A percentile compares a stretch with the other conserved stretches of the same genome.
These are phyloP conservation scores for Acacia crassicarpa DNA, from an alignment of 306 rosid genomes.

Conservation along the genomic window DNA sequence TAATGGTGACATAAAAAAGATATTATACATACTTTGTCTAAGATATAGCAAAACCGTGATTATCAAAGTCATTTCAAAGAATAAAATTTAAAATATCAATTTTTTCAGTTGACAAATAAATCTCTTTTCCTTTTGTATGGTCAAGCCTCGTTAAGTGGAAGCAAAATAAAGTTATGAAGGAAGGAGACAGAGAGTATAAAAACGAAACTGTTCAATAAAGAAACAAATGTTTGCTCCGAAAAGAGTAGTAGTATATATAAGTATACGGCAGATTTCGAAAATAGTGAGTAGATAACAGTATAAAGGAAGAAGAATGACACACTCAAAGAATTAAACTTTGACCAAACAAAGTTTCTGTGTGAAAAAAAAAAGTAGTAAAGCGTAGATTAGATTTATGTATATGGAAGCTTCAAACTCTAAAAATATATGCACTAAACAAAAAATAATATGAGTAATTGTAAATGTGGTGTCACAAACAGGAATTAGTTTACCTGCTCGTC, in stretches of 20 bases:
- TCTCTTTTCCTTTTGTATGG: no score
- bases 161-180: not conserved
- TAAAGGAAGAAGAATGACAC: not conserved
- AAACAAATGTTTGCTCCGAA: not conserved
- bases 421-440: not conserved
- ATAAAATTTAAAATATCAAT: not conserved
- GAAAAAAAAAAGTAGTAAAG: not conserved
- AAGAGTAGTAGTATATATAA: not conserved
- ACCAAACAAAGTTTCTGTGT: not conserved
- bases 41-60: not conserved
- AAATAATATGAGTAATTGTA: not conserved
- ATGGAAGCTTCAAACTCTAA: not conserved
- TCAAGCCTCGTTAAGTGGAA: not conserved
- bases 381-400: not conserved
- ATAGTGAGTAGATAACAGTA: not conserved
- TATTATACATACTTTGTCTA: not conserved
- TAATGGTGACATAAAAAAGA: not conserved
- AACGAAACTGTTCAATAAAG: not conserved
- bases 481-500: no score
- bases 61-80: not conserved
- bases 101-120: not conserved
- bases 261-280: conserved; percentile 10
- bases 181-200: not conserved
- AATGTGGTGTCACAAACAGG: not conserved
- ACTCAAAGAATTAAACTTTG: not conserved